Conservation (phyloP, 2,329 filamentous ascomycete species). For the Ophiostoma novo-ulmi region DNA sequence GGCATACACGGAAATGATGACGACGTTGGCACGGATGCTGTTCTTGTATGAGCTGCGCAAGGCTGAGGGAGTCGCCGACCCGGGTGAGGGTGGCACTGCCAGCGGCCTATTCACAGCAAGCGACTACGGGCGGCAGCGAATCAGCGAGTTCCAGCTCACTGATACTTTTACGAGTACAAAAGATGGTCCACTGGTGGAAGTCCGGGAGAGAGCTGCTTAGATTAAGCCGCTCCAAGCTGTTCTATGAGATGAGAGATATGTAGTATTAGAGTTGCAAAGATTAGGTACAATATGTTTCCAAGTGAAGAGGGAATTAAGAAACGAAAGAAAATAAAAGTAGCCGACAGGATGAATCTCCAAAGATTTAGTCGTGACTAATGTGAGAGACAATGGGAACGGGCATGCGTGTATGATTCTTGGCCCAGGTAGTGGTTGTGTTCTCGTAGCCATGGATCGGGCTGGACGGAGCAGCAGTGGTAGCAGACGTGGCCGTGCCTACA, state of each 20-base stretch:
- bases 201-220: neutral
- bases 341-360: neutral
- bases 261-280: neutral
- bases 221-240: neutral
- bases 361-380: neutral
- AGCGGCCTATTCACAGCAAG: slow-evolving; percentile 31
- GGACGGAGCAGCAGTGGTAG: neutral
- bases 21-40: slow-evolving; percentile 56
- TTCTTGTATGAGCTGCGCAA: slow-evolving; percentile 50
- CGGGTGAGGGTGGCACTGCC: slow-evolving; percentile 45
- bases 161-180: slow-evolving; percentile 72
- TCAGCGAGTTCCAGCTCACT: slow-evolving; percentile 61
- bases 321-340: neutral
- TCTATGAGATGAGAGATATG: neutral
- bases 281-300: neutral
- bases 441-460: neutral
- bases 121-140: slow-evolving; percentile 52
- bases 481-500: neutral
- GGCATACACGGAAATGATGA: slow-evolving; percentile 62
- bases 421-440: neutral
- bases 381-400: neutral
- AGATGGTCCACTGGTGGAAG: slow-evolving; percentile 49
- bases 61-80: slow-evolving; percentile 45
- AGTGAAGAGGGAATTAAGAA: neutral
- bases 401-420: neutral